phyloP scores from a whole-genome alignment of 495 filamentous ascomycete species.

The Echria macrotheca region DNA sequence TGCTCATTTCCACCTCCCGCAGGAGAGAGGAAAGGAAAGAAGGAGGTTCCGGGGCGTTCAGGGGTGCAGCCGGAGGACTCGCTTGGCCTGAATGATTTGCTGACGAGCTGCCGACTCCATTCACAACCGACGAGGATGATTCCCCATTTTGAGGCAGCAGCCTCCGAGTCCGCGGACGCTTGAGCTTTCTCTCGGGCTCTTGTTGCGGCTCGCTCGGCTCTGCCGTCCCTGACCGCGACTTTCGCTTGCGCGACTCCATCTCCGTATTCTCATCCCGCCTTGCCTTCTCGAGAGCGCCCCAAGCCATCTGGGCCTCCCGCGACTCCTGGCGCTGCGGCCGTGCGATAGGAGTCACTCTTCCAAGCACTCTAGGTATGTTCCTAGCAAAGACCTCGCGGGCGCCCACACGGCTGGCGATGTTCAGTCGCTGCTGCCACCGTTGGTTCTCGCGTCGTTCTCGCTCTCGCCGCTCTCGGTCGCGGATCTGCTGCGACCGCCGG shows the following conservation, averaged over 20 bases:
- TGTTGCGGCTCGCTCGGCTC: constrained; percentile 61
- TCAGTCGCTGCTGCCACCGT: constrained; percentile 73
- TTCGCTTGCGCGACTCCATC: constrained; percentile 67
- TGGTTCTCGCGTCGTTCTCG: constrained; percentile 61
- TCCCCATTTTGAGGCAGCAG: constrained; percentile 32
- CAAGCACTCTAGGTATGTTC: constrained; percentile 38
- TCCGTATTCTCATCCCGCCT: no score
- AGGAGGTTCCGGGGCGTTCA: constrained; percentile 32
- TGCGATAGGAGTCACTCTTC: constrained; percentile 18
- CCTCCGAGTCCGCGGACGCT: constrained; percentile 68
- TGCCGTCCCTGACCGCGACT: constrained; percentile 62
- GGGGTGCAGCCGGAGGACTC: constrained; percentile 13
- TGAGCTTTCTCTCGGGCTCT: constrained; percentile 68
- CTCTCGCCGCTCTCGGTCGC: constrained; percentile 60
- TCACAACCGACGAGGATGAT: constrained; percentile 25
- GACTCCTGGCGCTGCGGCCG: constrained; percentile 57
- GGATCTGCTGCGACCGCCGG: constrained; percentile 51
- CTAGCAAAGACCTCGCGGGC: constrained; percentile 61
- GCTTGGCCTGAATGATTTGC: constrained; percentile 29
- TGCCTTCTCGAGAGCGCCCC: constrained; percentile 83
- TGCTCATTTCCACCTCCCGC: constrained; percentile 76
- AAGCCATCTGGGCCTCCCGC: constrained; percentile 73
- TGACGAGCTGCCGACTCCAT: constrained; percentile 39
- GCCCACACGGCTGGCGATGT: constrained; percentile 72
- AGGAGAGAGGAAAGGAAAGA: constrained; percentile 77